phyloP scores from a whole-genome alignment of 2,329 filamentous ascomycete species.

The Ophiocordyceps australis region DNA sequence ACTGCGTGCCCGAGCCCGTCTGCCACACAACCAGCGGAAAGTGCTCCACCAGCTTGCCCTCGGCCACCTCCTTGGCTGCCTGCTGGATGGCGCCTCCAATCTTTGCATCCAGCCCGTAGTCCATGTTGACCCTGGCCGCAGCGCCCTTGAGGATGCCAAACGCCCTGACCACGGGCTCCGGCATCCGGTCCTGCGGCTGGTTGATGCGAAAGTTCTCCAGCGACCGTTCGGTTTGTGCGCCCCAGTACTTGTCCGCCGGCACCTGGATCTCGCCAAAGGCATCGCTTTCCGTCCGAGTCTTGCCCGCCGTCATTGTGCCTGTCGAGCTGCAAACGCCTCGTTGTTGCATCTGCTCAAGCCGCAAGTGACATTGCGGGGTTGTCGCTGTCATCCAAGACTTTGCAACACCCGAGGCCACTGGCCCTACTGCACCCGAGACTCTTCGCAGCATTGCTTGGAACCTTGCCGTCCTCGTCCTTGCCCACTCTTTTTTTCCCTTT shows the following conservation, averaged over 20 bases:
- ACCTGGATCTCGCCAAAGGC: slow-evolving; percentile 97
- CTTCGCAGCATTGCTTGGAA: too few relatives aligned
- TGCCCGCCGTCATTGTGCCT: slow-evolving; percentile 14
- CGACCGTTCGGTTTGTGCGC: slow-evolving; percentile 90
- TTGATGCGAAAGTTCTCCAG: slow-evolving; percentile 98
- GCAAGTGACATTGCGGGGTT: too few relatives aligned
- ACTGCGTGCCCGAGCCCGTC: slow-evolving; percentile 95
- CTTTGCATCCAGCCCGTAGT: slow-evolving; percentile 67
- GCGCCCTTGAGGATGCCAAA: slow-evolving; percentile 97
- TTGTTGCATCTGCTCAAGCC: too few relatives aligned
- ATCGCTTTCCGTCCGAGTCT: slow-evolving; percentile 77
- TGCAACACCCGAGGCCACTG: too few relatives aligned
- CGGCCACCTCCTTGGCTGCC: slow-evolving; percentile 82
- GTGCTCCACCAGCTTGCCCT: slow-evolving; percentile 86
- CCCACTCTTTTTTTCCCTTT: too few relatives aligned
- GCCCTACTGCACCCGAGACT: too few relatives aligned
- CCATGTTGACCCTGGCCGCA: slow-evolving; percentile 89
- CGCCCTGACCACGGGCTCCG: slow-evolving; percentile 74
- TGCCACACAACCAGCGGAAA: slow-evolving; percentile 99
- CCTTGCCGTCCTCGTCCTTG: too few relatives aligned
- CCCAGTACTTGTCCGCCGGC: slow-evolving; percentile 89
- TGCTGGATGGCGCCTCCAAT: slow-evolving; percentile 86
- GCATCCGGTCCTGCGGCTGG: slow-evolving; percentile 98
- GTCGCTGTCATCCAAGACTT: too few relatives aligned
- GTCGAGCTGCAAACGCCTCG: slow-evolving; percentile 5